phyloP scores from a whole-genome alignment of 202 grass and related monocot species.

The Hordeum pubiflorum region DNA sequence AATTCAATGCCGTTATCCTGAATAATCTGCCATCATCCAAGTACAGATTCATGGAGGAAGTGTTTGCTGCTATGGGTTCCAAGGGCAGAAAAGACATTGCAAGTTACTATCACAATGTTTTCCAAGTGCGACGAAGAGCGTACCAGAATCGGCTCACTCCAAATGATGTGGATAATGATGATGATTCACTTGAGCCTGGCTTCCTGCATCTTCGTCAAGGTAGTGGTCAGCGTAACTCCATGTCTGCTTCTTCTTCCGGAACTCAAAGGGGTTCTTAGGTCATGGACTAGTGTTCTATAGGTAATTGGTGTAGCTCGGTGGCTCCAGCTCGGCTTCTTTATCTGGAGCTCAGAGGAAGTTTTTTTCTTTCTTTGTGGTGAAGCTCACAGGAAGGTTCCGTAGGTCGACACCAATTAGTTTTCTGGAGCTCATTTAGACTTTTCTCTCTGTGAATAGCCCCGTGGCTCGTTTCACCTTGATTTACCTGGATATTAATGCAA shows the following conservation, averaged over 20 bases:
- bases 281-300: not conserved
- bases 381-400: not conserved
- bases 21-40: conserved; percentile 39
- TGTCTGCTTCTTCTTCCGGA: not conserved
- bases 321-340: not conserved
- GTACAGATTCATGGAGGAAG: conserved; percentile 39
- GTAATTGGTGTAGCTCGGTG: not conserved
- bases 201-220: conserved; percentile 28
- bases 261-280: conserved; percentile 1
- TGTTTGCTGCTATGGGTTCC: conserved; percentile 22
- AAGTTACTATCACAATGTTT: conserved; percentile 87
- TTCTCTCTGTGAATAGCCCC: not conserved
- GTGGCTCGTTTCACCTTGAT: not conserved
- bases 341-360: not conserved
- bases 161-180: conserved; percentile 48
- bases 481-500: not conserved
- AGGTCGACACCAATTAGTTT: not conserved
- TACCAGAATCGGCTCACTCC: conserved; percentile 49
- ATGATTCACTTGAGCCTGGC: conserved; percentile 47
- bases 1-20: conserved; percentile 39
- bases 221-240: not conserved
- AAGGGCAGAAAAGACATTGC: conserved; percentile 42
- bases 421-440: not conserved
- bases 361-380: not conserved
- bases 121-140: conserved; percentile 38